Evolutionary conservation across 108 stramenopile genomes (phyloP), one percentile per base, ranked within the genome.

Genomic region (Skeletonema tropicum): DNA sequence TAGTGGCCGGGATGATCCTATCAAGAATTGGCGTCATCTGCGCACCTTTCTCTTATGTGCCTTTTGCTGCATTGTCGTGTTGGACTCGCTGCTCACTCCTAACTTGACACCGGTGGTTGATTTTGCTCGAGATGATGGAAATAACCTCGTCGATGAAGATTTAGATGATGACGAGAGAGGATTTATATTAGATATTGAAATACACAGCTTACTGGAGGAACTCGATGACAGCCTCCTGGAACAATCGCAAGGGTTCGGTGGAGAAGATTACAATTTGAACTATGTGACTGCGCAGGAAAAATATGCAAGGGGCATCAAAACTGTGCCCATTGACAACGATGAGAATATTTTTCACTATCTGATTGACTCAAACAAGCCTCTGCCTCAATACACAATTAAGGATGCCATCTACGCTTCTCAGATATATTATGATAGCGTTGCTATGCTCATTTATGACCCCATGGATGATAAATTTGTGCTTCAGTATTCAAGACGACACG

Each of bases 341-440:
- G 42, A n/a, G 42, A 45, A 45, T 45, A 45, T 45, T 5, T 45
- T 45, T 45, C 42, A 45, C 15, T 12, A 45, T 5, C 15, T 45
- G 5, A 45, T 45, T n/a, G 42, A 45, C 42, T 45, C 42, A 15
- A 45, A 45, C 15, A 45, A 45, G 15, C 57, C 57, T 14, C 26
- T 58, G 21, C 29, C 59, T 60, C 14, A 21, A 21, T 60, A 60
- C 6, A 31, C 59, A 60, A 25, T 60, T 5, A 23, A 60, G 59
- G 59, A 60, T 31, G 59, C 31, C 30, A 31, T 31, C 59, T 29
- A 60, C 59, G 59, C 59, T 31, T 60, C 59, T 0, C 59, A 31
- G 3, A 29, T 29, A 14, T 60, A 31, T 31, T 60, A 29, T 31
- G 31, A 60, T 15, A 60, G 30, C 21, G 29, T 60, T 31, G 59